Evolutionary conservation across 106 monocot genomes (phyloP).

Genomic region (Hemerocallis citrina): DNA sequence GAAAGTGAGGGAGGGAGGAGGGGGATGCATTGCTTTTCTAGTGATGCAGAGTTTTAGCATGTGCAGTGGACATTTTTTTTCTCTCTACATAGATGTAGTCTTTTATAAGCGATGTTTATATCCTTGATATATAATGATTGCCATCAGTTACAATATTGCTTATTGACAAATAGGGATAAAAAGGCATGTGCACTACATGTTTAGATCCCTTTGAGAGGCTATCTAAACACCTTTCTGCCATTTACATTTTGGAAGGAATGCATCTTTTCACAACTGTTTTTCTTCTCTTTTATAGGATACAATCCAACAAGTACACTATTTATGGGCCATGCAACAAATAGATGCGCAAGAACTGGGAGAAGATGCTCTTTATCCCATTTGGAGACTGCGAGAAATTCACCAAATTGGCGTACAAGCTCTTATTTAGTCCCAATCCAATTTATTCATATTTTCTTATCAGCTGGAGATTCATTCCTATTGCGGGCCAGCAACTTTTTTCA

Average conservation of each 20-base stretch:
- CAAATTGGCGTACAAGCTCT: slow-evolving; percentile 68
- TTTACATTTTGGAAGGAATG: not conserved
- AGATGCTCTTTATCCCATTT: slow-evolving; percentile 41
- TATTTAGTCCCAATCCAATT: slow-evolving; percentile 22
- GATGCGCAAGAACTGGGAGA: slow-evolving; percentile 76
- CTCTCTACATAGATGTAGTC: not conserved
- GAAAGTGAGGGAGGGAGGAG: no score
- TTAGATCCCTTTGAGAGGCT: not conserved
- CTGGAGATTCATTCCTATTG: not conserved
- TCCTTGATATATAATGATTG: not conserved
- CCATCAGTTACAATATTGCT: no score
- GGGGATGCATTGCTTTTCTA: not conserved
- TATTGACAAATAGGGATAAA: no score
- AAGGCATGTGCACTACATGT: no score
- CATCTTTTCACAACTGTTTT: not conserved
- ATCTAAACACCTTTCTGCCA: not conserved
- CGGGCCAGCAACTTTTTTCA: no score
- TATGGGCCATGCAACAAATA: slow-evolving; percentile 89
- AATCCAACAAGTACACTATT: slow-evolving; percentile 77
- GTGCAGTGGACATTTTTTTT: not conserved
- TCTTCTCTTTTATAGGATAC: slow-evolving; percentile 42
- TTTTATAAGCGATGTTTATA: not conserved
- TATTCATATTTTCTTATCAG: no score
- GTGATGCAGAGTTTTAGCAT: not conserved
- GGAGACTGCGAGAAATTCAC: slow-evolving; percentile 86